These are phyloP conservation scores for Clarireedia sp. DNA, from an alignment of 2,329 filamentous ascomycete species.

Conservation along the genomic window DNA sequence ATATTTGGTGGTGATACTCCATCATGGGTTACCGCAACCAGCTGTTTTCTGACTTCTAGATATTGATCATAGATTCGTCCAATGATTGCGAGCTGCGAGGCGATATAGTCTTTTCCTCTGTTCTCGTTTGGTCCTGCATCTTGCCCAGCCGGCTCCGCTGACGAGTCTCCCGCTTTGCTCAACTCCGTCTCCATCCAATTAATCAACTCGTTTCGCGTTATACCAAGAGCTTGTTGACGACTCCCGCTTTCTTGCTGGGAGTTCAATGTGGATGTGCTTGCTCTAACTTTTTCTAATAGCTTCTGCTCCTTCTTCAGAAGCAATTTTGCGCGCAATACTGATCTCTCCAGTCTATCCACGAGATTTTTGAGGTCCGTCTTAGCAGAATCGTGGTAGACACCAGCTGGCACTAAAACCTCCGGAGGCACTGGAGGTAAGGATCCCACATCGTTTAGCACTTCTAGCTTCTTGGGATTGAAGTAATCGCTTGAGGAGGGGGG, in stretches of 20 bases:
- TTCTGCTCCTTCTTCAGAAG: conserved; percentile 49
- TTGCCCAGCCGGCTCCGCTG: conserved; percentile 29
- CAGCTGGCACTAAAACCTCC: conserved; percentile 19
- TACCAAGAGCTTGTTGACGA: conserved; percentile 42
- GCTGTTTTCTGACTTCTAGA: conserved; percentile 38
- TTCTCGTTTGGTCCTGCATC: conserved; percentile 9
- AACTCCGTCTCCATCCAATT: conserved; percentile 58
- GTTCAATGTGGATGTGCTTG: neutral
- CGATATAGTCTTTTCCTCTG: conserved; percentile 19
- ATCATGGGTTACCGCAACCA: conserved; percentile 33
- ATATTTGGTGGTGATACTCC: conserved; percentile 7
- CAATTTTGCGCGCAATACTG: conserved; percentile 50
- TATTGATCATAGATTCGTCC: conserved; percentile 48
- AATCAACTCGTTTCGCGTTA: conserved; percentile 52
- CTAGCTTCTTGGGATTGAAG: conserved; percentile 31
- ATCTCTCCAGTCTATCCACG: conserved; percentile 47
- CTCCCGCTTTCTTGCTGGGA: neutral
- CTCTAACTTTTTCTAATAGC: conserved; percentile 39
- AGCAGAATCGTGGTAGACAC: conserved; percentile 20
- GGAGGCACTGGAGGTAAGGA: conserved; percentile 23
- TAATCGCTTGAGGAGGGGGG: conserved; percentile 44
- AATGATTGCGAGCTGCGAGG: conserved; percentile 30
- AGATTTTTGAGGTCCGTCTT: conserved; percentile 40
- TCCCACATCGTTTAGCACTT: conserved; percentile 18
- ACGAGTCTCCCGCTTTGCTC: conserved; percentile 36